These are phyloP conservation scores for Pseudevernia furfuracea DNA, from an alignment of 495 filamentous ascomycete genomes.

Conservation along the genomic window DNA sequence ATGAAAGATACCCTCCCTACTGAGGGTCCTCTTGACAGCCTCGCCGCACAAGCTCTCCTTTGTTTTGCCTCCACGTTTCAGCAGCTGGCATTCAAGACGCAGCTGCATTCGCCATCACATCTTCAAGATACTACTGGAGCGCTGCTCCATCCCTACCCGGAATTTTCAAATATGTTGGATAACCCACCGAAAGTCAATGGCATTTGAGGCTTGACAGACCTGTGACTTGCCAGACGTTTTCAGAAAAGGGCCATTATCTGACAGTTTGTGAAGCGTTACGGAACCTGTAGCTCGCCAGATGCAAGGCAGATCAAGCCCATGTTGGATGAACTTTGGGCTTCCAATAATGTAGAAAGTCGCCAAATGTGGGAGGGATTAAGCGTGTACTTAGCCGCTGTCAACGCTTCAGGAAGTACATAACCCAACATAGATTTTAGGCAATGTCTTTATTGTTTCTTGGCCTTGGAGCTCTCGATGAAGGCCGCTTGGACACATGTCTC, in stretches of 20 bases:
- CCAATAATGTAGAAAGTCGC: not conserved
- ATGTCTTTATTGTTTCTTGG: no score
- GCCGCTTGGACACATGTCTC: no score
- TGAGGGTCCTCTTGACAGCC: not conserved
- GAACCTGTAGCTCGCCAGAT: not conserved
- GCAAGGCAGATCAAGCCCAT: not conserved
- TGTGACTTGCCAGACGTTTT: no score
- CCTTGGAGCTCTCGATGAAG: no score
- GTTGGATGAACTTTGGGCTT: no score
- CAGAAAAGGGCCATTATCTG: no score
- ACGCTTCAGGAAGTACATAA: not conserved
- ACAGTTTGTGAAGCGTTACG: not conserved
- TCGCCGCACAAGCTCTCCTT: not conserved
- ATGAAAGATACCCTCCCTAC: not conserved
- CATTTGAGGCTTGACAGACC: no score
- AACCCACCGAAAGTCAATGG: no score
- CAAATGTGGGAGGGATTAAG: not conserved
- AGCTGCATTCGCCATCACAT: not conserved
- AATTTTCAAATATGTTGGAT: not conserved
- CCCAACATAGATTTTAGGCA: no score
- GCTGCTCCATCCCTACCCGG: not conserved
- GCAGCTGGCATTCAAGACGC: not conserved
- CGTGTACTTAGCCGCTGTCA: not conserved
- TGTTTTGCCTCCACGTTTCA: not conserved
- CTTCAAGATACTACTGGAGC: not conserved